A percentile compares a stretch with the other conserved stretches of the same genome.
Evolutionary conservation across 2,329 filamentous ascomycete species (phyloP).

Genomic region (Colletotrichum sp.): DNA sequence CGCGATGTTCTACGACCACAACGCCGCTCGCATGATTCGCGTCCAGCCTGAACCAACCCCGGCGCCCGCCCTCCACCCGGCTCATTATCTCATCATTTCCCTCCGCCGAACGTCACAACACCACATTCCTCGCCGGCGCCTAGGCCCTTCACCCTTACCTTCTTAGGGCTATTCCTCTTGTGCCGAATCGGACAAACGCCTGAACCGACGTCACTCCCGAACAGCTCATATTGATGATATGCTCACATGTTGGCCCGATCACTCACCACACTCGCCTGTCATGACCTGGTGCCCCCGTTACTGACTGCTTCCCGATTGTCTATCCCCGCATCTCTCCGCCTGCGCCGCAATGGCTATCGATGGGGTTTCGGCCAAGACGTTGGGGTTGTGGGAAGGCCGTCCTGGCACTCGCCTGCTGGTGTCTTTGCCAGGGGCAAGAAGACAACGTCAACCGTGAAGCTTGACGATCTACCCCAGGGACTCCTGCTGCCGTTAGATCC

Average conservation of each 20-base stretch:
- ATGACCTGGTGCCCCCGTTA: conserved; percentile 6
- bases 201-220: neutral
- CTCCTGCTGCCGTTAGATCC: conserved; percentile 40
- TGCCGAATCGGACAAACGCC: neutral
- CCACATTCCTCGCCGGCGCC: neutral
- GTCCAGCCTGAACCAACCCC: neutral
- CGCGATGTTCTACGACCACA: conserved; percentile 7
- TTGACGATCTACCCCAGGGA: conserved; percentile 64
- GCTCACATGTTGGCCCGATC: conserved; percentile 20
- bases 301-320: neutral
- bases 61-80: neutral
- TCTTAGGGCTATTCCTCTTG: neutral
- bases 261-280: conserved; percentile 14
- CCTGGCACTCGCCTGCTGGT: neutral
- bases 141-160: neutral
- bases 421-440: conserved; percentile 52
- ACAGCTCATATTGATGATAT: conserved; percentile 20
- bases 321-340: conserved; percentile 5
- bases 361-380: neutral
- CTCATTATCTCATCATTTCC: conserved; percentile 2
- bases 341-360: conserved; percentile 2
- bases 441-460: conserved; percentile 56
- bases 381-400: neutral
- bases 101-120: neutral
- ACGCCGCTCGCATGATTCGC: conserved; percentile 12